Base-by-base conservation (phyloP, 108 stramenopile species). In the Cylindrotheca closterium region DNA sequence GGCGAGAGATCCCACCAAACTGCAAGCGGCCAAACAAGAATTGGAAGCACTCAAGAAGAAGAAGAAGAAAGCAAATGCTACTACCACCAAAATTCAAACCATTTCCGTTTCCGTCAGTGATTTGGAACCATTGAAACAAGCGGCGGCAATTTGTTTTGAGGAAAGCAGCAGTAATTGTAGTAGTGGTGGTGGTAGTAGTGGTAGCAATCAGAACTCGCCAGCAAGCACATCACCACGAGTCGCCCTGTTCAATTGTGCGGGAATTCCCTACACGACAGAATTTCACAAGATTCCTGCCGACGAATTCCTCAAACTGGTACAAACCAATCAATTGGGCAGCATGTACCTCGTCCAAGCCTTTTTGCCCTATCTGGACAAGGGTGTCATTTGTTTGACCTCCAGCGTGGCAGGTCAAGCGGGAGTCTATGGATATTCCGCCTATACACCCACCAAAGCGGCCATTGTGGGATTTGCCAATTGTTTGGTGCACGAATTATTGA, bases 371-470 rank as follows among this genome's bases (percentile, higher is more conserved):
- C 87, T 96, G 89, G 59, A 46, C 19, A 54, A 61, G 28, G 73
- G 63, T 30, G 46, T 58, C 42, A 83, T 95, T 54, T 62, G 83
- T 2, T 74, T 95, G n/a, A 86, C 85, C 10, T 84, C 82, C 48
- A 86, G 84, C 61, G 78, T 77, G 56, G 81, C 85, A 4, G 94
- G 91, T 0, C 91, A 93, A 71, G 54, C 83, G 3, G 94, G 91
- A 7, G 76, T 93, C 0, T 92, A 78, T 74, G 94, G 96, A 8
- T 94, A 89, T 65, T 67, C 88, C 21, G 82, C 93, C 17, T 96
- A 96, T 58, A 55, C 79, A 23, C 86, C 96, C 2, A 83, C 88
- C 50, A 96, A 96, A 60, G 89, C 79, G 70, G 96, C 96, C 18
- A 25, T 96, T 42, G 67, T 87, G 18, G 92, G 91, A 33, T 85